A percentile compares a stretch with the other conserved stretches of the same genome.
Conservation (phyloP, 1,139 yeast species). For the Pichia sp. region DNA sequence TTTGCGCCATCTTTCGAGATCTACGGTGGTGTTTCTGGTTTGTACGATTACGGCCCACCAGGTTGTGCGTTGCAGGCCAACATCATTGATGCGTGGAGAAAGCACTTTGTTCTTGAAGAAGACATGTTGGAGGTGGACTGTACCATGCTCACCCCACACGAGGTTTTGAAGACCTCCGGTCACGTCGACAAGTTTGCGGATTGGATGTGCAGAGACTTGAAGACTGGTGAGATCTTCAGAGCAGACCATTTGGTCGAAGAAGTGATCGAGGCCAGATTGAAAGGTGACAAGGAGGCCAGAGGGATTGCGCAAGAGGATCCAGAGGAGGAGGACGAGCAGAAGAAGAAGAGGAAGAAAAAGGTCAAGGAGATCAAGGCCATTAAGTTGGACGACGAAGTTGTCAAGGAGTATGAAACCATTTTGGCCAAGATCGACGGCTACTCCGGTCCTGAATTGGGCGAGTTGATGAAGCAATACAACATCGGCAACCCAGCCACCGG, state of each 20-base stretch:
- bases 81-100: constrained; percentile 92
- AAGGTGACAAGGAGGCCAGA: constrained; percentile 95
- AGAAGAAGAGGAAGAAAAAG: constrained; percentile 75
- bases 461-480: constrained; percentile 71
- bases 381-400: constrained; percentile 76
- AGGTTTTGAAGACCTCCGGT: constrained; percentile 96
- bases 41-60: constrained; percentile 98
- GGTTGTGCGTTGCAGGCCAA: constrained; percentile 98
- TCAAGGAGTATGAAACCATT: constrained; percentile 74
- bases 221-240: constrained; percentile 96
- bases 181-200: constrained; percentile 99
- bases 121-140: constrained; percentile 99
- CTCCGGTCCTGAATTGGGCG: constrained; percentile 89
- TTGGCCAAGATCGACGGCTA: constrained; percentile 94
- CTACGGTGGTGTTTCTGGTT: constrained; percentile 97
- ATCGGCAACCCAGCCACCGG: constrained; percentile 91
- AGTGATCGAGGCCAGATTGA: constrained; percentile 89
- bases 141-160: constrained; percentile 96
- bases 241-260: constrained; percentile 98
- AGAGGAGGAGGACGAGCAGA: constrained; percentile 63
- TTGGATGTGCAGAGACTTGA: constrained; percentile 97
- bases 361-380: constrained; percentile 91
- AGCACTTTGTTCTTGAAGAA: constrained; percentile 94
- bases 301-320: constrained; percentile 62
- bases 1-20: constrained; percentile 96